phyloP scores from a whole-genome alignment of 1,284 basidiomycete species.

The Puccinia coronata region DNA sequence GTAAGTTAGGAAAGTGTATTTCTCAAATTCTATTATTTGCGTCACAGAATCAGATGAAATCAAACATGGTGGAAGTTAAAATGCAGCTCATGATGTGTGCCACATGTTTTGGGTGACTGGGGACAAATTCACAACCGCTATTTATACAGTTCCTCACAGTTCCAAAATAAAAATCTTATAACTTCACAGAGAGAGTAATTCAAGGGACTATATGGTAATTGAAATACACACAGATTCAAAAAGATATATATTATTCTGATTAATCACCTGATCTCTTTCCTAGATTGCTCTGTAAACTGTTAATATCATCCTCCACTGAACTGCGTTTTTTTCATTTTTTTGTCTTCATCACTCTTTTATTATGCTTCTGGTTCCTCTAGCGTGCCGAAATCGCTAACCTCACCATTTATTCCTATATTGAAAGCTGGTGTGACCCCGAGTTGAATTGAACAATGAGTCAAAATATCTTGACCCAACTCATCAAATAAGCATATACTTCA shows the following conservation, averaged over 20 bases:
- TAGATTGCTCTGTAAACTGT: no score
- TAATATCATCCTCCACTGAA: neutral
- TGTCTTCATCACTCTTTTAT: neutral
- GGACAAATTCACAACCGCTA: no score
- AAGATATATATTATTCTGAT: neutral
- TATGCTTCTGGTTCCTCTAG: neutral
- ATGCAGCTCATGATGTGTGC: no score
- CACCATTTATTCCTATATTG: neutral
- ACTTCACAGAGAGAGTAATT: no score
- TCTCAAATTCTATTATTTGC: no score
- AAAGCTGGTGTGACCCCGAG: neutral
- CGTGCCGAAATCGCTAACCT: no score
- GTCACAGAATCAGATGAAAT: no score
- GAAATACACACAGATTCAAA: neutral
- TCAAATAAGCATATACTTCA: slow-evolving; percentile 26
- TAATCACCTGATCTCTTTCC: neutral
- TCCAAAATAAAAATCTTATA: no score
- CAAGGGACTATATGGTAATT: neutral
- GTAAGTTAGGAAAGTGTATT: no score
- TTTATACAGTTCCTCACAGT: no score
- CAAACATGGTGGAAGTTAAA: no score
- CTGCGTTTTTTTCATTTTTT: neutral
- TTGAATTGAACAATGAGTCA: neutral
- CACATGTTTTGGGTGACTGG: no score
- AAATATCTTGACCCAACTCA: slow-evolving; percentile 15